phyloP scores from a whole-genome alignment of 495 filamentous ascomycete genomes.

The Rusavskia elegans region DNA sequence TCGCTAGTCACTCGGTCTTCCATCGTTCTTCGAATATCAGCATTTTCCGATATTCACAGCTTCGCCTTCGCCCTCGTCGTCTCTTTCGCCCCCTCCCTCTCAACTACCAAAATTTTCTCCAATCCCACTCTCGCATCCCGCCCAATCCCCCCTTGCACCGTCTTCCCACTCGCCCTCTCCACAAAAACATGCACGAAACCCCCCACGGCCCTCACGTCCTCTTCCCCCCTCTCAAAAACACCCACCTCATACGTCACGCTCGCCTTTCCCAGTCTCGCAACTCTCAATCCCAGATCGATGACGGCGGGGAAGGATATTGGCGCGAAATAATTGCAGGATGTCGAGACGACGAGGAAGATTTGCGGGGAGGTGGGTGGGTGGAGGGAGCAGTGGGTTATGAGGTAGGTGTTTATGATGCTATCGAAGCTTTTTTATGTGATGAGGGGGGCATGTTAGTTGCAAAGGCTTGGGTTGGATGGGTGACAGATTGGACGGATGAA shows the following conservation, averaged over 20 bases:
- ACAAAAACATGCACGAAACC: conserved; percentile 85
- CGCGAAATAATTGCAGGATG: conserved; percentile 70
- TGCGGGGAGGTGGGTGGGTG: conserved; percentile 50
- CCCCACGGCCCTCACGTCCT: conserved; percentile 60
- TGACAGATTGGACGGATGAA: too few species aligned
- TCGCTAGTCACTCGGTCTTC: too few species aligned
- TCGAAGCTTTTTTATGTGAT: conserved; percentile 33
- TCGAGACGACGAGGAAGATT: conserved; percentile 70
- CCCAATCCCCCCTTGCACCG: conserved; percentile 44
- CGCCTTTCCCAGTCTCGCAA: conserved; percentile 68
- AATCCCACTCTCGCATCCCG: conserved; percentile 35
- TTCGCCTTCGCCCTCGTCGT: conserved; percentile 5
- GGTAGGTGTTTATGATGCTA: conserved; percentile 78
- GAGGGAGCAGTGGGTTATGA: conserved; percentile 65
- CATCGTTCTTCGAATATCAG: not conserved
- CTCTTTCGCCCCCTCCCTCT: not conserved
- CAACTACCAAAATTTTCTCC: conserved; percentile 13
- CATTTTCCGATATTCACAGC: not conserved
- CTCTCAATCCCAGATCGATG: conserved; percentile 66
- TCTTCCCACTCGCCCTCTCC: conserved; percentile 51
- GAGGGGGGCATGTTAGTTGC: not conserved
- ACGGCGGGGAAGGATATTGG: conserved; percentile 71
- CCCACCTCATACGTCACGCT: conserved; percentile 90
- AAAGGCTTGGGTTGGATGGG: not conserved
- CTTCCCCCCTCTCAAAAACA: conserved; percentile 57